Conservation (phyloP, 169 alveolate species). For the Plasmodium chabaudi region DNA sequence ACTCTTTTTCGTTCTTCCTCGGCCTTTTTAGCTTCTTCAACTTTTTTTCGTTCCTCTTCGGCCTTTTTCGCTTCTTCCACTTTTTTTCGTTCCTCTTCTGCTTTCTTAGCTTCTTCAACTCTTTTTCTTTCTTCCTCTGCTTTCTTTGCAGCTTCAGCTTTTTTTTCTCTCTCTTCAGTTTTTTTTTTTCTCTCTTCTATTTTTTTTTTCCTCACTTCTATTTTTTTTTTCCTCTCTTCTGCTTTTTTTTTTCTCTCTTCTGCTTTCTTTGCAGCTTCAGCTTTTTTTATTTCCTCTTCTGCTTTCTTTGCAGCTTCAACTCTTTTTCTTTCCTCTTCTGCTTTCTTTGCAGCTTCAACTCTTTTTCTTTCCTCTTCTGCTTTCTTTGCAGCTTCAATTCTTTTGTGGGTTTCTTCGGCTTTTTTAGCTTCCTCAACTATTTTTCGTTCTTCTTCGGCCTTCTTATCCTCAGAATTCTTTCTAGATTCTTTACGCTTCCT, state of each 20-base stretch:
- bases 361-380: constrained; percentile 5
- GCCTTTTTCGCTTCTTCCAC: neutral
- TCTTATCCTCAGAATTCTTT: no score
- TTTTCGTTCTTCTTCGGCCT: neutral
- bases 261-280: neutral
- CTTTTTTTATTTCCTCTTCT: constrained; percentile 21
- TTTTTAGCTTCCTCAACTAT: neutral
- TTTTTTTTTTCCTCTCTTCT: neutral
- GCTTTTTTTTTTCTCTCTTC: constrained; percentile 6
- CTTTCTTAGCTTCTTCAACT: neutral
- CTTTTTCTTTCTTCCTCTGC: constrained; percentile 1
- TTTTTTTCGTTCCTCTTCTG: constrained; percentile 9
- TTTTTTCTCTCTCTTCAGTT: neutral
- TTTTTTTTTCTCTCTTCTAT: neutral
- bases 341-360: neutral
- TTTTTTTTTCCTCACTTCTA: neutral
- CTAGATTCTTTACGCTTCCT: neutral
- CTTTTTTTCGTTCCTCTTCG: constrained; percentile 6
- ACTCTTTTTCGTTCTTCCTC: constrained; percentile 3
- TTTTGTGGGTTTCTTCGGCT: constrained; percentile 19
- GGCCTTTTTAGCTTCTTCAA: neutral
- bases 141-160: neutral
- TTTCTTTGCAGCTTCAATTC: constrained; percentile 1
- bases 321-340: neutral
- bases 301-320: neutral